A percentile compares a stretch with the other conserved stretches of the same genome.
Conservation (phyloP, 2,329 filamentous ascomycete species). For the Sporothrix mexicana region DNA sequence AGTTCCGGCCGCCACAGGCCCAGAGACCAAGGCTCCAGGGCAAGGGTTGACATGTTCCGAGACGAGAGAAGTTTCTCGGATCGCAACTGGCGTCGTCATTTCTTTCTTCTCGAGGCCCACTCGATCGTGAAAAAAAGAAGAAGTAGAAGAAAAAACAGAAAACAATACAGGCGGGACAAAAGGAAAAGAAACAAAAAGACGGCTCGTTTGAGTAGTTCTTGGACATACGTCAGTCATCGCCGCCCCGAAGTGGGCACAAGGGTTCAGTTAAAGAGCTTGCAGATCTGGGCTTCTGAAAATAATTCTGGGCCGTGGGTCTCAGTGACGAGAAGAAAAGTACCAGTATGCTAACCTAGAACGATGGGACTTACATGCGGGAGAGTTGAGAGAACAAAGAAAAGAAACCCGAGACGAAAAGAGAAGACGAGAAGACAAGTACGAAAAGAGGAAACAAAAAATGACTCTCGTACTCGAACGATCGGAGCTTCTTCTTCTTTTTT, state of each 20-base stretch:
- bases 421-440: background rate
- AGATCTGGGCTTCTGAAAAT: background rate
- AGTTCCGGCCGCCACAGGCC: slow-evolving; percentile 4
- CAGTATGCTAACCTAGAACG: background rate
- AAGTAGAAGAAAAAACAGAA: no score
- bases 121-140: no score
- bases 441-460: background rate
- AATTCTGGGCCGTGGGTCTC: background rate
- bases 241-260: slow-evolving; percentile 10
- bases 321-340: background rate
- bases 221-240: slow-evolving; percentile 11
- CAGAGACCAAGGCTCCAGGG: background rate
- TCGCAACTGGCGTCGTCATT: background rate
- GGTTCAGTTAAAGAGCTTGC: slow-evolving; percentile 19
- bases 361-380: slow-evolving; percentile 9
- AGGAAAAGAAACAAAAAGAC: background rate
- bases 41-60: background rate
- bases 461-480: background rate
- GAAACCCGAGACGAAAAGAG: background rate
- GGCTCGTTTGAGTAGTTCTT: background rate
- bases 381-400: slow-evolving; percentile 7
- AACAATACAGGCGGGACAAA: no score
- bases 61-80: background rate
- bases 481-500: background rate
- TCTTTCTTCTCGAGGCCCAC: no score